Percentiles rank a stretch among this genome's conserved stretches.
phyloP scores from a whole-genome alignment of 495 filamentous ascomycete genomes.

The Daldinia caldariorum region DNA sequence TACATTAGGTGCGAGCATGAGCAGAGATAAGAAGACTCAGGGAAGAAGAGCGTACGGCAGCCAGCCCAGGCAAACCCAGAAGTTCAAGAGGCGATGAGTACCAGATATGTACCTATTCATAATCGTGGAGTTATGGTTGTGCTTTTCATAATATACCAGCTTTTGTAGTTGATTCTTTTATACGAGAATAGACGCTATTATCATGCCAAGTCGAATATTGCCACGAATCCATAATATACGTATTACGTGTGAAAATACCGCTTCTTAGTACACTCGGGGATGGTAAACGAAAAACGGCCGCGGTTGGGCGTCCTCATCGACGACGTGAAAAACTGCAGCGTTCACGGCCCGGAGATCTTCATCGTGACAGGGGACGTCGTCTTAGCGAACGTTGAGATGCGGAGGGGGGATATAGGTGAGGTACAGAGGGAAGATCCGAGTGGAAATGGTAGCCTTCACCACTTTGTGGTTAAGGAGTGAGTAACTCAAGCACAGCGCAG shows the following conservation, averaged over 20 bases:
- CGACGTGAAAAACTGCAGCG: constrained; percentile 38
- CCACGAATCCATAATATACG: neutral
- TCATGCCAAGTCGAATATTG: neutral
- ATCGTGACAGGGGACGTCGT: neutral
- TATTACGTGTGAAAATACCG: neutral
- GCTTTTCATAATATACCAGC: constrained; percentile 32
- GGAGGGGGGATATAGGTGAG: too few species aligned
- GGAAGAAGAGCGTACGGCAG: constrained; percentile 83
- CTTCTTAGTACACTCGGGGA: neutral
- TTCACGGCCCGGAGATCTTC: constrained; percentile 26
- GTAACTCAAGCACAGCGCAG: too few species aligned
- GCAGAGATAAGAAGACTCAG: constrained; percentile 82
- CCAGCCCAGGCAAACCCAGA: constrained; percentile 58
- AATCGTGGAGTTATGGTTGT: constrained; percentile 26
- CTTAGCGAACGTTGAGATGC: neutral
- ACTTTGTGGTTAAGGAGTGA: too few species aligned
- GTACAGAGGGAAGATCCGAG: too few species aligned
- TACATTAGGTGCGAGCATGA: constrained; percentile 85
- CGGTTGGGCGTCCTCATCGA: too few species aligned
- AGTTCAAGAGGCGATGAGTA: constrained; percentile 41
- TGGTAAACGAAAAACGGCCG: too few species aligned
- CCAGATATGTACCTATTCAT: neutral
- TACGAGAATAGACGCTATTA: constrained; percentile 8
- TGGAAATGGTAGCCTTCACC: too few species aligned
- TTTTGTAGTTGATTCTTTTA: constrained; percentile 12